A percentile compares a stretch with the other conserved stretches of the same genome.
These are phyloP conservation scores for Termitomyces sp. DNA, from an alignment of 768 basidiomycete species.

Conservation along the genomic window DNA sequence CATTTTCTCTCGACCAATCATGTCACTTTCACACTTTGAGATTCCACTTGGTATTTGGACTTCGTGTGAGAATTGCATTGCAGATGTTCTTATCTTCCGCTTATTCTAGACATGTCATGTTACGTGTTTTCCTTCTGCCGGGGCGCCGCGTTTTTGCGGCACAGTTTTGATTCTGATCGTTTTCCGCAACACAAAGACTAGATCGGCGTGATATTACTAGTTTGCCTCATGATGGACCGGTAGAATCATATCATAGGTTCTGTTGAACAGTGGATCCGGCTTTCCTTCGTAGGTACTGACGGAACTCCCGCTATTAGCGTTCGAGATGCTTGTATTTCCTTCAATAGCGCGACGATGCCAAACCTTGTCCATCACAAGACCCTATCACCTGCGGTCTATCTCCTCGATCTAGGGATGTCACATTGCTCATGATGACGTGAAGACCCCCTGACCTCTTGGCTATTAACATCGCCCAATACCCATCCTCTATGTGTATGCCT, in stretches of 20 bases:
- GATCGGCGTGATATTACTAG: neutral
- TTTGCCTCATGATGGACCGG: neutral
- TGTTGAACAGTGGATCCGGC: neutral
- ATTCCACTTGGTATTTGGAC: neutral
- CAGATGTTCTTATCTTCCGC: neutral
- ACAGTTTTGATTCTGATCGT: neutral
- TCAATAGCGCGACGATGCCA: neutral
- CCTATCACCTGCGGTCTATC: neutral
- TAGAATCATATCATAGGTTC: neutral
- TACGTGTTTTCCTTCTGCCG: neutral
- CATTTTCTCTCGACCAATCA: neutral
- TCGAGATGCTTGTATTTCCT: neutral
- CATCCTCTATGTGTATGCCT: neutral
- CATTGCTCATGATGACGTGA: no score
- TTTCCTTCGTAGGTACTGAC: neutral
- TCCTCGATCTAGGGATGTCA: neutral
- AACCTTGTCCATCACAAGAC: neutral
- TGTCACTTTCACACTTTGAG: neutral
- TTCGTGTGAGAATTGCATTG: neutral
- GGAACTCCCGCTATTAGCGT: neutral
- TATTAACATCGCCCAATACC: conserved; percentile 1
- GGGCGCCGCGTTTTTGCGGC: neutral
- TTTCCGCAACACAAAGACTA: neutral
- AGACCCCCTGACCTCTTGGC: neutral
- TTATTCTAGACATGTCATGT: neutral